Evolutionary conservation across 371 early-diverging fungal genomes (phyloP), one percentile per base, ranked within the genome.

Genomic region (Lichtheimia corymbifera): DNA sequence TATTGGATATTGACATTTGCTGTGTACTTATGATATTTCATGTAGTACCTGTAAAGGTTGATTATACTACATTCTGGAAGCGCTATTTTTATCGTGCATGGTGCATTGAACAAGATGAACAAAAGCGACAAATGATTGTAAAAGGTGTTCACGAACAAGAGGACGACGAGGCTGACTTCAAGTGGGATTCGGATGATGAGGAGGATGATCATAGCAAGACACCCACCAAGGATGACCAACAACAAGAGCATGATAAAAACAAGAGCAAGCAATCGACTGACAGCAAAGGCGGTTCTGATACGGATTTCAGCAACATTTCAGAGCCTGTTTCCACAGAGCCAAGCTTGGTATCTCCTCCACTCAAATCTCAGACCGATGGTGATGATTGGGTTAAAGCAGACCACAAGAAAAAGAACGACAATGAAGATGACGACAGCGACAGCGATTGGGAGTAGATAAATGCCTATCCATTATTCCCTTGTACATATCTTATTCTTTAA

Each of bases 181-280:
- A 74, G 45, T 79, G 79, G 79, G 79, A 79, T 61, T 68, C 76
- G 3, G 79, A 79, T 28, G 79, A 79, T 20, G 79, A 79, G 59
- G 79, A 79, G 20, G 24, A 40, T 12, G 47, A 47, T 17, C 47
- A 47, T 49, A n/a, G 22, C 6, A 18, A 17, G 11, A 49, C n/a
- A 49, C 18, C 17, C 0, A 35, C 2, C 57, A 45, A 56, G 40
- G 25, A 47, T 2, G 44, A 3, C 25, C 57, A 24, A 7, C 13
- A 25, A 25, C 57, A 44, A 25, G 15, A 22, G 24, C 20, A 55
- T 41, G 7, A 13, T 7, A 44, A 56, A 6, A 24, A 14, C 24
- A 45, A 56, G 20, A 12, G 24, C n/a, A 47, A 47, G 14, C 47
- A 22, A 17, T 56, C 57, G 2, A 44, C 6, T 25, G 57, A 56